Percentiles rank a stretch among this genome's conserved stretches.
Evolutionary conservation across 2,329 filamentous ascomycete species (phyloP).

Genomic region (Epichloe uncinata): DNA sequence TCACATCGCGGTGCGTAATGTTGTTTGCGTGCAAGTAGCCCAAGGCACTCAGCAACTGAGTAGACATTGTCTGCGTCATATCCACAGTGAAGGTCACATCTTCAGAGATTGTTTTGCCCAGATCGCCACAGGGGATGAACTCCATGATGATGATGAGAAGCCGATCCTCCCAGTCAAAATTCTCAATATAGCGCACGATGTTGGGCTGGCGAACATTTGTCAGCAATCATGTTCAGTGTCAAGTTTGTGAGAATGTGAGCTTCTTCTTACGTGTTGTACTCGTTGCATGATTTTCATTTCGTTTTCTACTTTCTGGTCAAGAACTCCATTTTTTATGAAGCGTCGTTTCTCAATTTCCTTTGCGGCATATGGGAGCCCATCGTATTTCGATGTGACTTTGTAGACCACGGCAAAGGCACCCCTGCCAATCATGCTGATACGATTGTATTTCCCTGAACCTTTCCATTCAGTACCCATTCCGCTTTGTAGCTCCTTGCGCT

Average conservation of each 20-base stretch:
- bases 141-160: constrained; percentile 98
- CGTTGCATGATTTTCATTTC: constrained; percentile 93
- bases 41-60: constrained; percentile 68
- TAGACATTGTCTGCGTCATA: constrained; percentile 56
- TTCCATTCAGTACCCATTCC: constrained; percentile 55
- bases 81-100: constrained; percentile 51
- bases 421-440: constrained; percentile 69
- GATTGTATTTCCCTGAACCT: constrained; percentile 74
- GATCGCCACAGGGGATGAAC: constrained; percentile 67
- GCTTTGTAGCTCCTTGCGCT: constrained; percentile 13
- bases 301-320: constrained; percentile 88
- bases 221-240: background rate
- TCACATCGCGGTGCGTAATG: constrained; percentile 97
- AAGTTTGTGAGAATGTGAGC: background rate
- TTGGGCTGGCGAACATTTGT: constrained; percentile 43
- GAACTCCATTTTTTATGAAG: constrained; percentile 82
- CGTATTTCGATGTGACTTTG: constrained; percentile 72
- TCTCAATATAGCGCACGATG: constrained; percentile 84
- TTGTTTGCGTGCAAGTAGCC: constrained; percentile 75
- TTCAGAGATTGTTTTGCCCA: constrained; percentile 57
- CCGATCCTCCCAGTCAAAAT: constrained; percentile 66
- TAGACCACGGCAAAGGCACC: constrained; percentile 93
- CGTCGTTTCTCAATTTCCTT: constrained; percentile 90
- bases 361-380: constrained; percentile 73
- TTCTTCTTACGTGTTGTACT: constrained; percentile 58